Evolutionary conservation across 2,329 filamentous ascomycete genomes (phyloP), one percentile per base, ranked within the genome.

Genomic region (Pyricularia grisea): DNA sequence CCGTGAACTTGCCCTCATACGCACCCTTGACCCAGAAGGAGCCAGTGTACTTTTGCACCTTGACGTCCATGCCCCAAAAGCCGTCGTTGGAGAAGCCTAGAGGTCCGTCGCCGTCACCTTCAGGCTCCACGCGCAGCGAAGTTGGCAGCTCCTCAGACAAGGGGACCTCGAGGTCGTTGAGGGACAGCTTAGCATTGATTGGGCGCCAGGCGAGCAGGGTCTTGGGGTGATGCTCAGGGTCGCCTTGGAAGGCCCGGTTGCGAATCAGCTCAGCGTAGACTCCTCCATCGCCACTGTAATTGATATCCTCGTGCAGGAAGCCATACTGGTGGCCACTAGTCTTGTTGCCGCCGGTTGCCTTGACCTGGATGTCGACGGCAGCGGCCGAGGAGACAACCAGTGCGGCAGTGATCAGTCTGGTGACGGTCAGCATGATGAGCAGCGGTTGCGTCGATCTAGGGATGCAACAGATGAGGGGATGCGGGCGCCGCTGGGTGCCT

Each of bases 211-310:
- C 80, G n/a, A 78, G 77, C 2, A 87, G 77, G 4, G 79, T 80
- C 61, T 78, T 77, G 3, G 81, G 81, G 71, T 77, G 82, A 20
- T 75, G 76, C n/a, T 74, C 72, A 25, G 79, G 77, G 70, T 79
- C 82, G 68, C 79, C 80, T 76, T 92, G 90, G 74, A 92, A 92
- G 12, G 89, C 90, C 67, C 89, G 84, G 77, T 92, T 92, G 68
- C 84, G 85, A 69, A 92, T 85, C 69, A 92, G 77, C 74, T 92
- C 89, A 66, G 88, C 90, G 75, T 92, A 92, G 71, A 92, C 85
- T 5, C 90, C 90, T 27, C 90, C 90, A 74, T 92, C 90, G 2
- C 90, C 89, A 1, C 87, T 89, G 76, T 90, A 87, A 76, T 88
- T 88, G 76, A 89, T 89, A 68, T 88, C 86, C 84, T 81, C 80